Evolutionary conservation across 192 early-diverging fungal species (phyloP).

Genomic region (Geranomyces variabilis): DNA sequence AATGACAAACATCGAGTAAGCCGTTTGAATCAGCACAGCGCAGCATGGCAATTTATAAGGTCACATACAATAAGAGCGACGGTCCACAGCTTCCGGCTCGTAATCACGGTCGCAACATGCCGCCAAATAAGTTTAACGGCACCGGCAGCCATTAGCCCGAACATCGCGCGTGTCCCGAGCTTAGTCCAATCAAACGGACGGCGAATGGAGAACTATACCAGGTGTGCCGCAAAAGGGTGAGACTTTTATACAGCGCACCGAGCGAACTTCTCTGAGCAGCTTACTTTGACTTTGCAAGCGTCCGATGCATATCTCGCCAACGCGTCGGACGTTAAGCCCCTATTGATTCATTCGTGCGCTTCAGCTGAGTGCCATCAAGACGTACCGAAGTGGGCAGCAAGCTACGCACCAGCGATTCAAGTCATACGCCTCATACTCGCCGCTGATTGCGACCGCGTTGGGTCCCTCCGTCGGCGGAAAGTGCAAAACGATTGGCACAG

Average conservation of each 20-base stretch:
- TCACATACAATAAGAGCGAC: constrained; percentile 21
- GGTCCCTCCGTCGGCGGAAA: constrained; percentile 69
- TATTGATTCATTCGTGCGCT: neutral
- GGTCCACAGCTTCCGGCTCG: constrained; percentile 33
- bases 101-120: constrained; percentile 46
- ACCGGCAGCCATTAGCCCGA: constrained; percentile 8
- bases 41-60: neutral
- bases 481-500: constrained; percentile 68
- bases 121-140: constrained; percentile 28
- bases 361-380: neutral
- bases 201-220: constrained; percentile 38
- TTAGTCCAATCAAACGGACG: constrained; percentile 64
- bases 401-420: constrained; percentile 51
- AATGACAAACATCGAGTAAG: neutral
- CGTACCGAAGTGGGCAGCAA: no score
- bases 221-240: neutral
- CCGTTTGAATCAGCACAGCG: neutral
- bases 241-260: neutral
- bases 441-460: constrained; percentile 40
- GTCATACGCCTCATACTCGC: constrained; percentile 62
- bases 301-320: constrained; percentile 62
- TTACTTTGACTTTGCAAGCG: constrained; percentile 45
- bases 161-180: constrained; percentile 44
- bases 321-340: constrained; percentile 64
- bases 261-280: neutral